Evolutionary conservation across 495 filamentous ascomycete species (phyloP).

Genomic region (Pseudoneurospora amorphoporcata): DNA sequence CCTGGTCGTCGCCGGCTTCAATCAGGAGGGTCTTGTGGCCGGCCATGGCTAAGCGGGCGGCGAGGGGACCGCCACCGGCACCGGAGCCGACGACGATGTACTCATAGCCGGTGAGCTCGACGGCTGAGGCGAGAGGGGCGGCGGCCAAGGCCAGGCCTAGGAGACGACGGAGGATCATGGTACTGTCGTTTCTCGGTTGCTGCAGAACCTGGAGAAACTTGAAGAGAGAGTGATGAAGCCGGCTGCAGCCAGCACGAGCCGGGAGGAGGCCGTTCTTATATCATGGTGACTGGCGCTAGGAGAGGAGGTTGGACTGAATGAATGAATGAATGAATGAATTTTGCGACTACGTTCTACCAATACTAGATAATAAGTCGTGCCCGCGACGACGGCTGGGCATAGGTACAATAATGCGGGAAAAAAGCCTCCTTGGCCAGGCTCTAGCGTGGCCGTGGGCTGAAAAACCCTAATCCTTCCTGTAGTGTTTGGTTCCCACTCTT

Average conservation of each 20-base stretch:
- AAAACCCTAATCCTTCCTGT: no score
- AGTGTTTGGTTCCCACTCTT: no score
- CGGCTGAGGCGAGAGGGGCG: constrained; percentile 7
- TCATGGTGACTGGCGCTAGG: not conserved
- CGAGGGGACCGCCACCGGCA: constrained; percentile 51
- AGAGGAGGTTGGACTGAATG: no score
- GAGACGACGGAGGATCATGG: constrained; percentile 5
- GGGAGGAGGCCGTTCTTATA: not conserved
- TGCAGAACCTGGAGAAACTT: not conserved
- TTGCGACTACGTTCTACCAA: no score
- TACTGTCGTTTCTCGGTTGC: not conserved
- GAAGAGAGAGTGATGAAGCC: not conserved
- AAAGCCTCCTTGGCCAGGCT: no score
- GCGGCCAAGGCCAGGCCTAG: constrained; percentile 6
- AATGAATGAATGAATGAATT: no score
- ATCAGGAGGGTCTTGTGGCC: constrained; percentile 49
- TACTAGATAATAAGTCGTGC: no score
- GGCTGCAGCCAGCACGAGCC: no score
- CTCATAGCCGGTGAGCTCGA: constrained; percentile 37
- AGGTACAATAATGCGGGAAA: no score
- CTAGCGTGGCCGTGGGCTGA: no score
- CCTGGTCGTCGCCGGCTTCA: constrained; percentile 50
- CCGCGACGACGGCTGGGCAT: no score
- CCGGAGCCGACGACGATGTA: constrained; percentile 58
- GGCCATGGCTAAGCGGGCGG: constrained; percentile 48